Evolutionary conservation across 2,329 filamentous ascomycete species (phyloP).

Genomic region (Hypoxylon sp.): DNA sequence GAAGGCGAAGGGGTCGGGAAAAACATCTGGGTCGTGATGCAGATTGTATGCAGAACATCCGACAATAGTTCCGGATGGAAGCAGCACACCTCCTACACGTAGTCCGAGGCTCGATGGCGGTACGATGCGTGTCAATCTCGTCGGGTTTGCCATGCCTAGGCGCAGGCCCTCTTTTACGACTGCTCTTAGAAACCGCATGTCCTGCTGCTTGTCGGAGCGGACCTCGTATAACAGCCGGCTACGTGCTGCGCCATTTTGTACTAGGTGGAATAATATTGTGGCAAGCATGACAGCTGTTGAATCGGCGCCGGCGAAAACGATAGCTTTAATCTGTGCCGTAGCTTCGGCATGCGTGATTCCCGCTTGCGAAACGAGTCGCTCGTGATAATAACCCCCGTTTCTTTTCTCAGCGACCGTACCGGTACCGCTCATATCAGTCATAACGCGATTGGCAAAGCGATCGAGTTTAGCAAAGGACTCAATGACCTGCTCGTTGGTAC

Average conservation of each 20-base stretch:
- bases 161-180: slow-evolving; percentile 7
- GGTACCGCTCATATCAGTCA: neutral
- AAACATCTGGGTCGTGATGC: slow-evolving; percentile 13
- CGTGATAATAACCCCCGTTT: slow-evolving; percentile 4
- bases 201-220: slow-evolving; percentile 6
- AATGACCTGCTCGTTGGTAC: slow-evolving; percentile 4
- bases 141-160: slow-evolving; percentile 12
- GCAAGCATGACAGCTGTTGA: slow-evolving; percentile 14
- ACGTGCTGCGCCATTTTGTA: slow-evolving; percentile 9
- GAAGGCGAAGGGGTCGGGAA: slow-evolving; percentile 9
- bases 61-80: slow-evolving; percentile 6
- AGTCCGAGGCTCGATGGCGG: neutral
- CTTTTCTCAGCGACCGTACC: neutral
- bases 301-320: slow-evolving; percentile 12
- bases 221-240: slow-evolving; percentile 8
- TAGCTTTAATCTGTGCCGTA: slow-evolving; percentile 3
- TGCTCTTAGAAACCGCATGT: slow-evolving; percentile 11
- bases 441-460: neutral
- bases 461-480: slow-evolving; percentile 3
- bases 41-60: slow-evolving; percentile 12
- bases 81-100: neutral
- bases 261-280: slow-evolving; percentile 12
- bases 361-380: neutral
- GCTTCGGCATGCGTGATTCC: slow-evolving; percentile 5
- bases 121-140: slow-evolving; percentile 6